Evolutionary conservation across 2,329 filamentous ascomycete species (phyloP).

Genomic region (Scedosporium boydii): DNA sequence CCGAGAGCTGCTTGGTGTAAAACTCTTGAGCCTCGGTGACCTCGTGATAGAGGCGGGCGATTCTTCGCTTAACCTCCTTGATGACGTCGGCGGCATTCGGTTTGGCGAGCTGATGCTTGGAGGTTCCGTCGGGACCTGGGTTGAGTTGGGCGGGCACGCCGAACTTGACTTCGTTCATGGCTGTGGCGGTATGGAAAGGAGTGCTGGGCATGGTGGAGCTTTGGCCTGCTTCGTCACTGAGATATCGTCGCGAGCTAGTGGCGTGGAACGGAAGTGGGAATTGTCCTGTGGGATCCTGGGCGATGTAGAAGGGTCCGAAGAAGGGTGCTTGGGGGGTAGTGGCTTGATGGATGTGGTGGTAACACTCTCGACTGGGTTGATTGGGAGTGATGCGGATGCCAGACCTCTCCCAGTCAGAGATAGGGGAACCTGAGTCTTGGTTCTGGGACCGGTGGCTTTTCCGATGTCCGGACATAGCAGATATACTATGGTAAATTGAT

Average conservation of each 20-base stretch:
- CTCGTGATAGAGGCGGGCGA: slow-evolving; percentile 15
- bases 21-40: slow-evolving; percentile 14
- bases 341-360: neutral
- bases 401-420: too few relatives aligned
- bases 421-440: too few relatives aligned
- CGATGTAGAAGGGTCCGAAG: neutral
- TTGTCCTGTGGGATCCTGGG: neutral
- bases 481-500: too few relatives aligned
- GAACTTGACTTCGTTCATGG: too few relatives aligned
- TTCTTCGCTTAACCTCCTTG: neutral
- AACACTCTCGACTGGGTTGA: neutral
- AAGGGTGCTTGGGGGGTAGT: neutral
- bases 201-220: too few relatives aligned
- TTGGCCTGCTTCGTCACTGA: too few relatives aligned
- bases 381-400: neutral
- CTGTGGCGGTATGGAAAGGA: too few relatives aligned
- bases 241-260: neutral
- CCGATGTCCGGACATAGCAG: too few relatives aligned
- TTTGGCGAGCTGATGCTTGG: neutral
- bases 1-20: slow-evolving; percentile 14
- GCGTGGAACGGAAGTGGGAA: neutral
- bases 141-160: too few relatives aligned
- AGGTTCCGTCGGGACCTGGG: too few relatives aligned
- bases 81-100: neutral
- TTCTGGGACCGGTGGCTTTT: too few relatives aligned